phyloP scores from a whole-genome alignment of 1,139 yeast species.

The Hyphopichia burtonii region DNA sequence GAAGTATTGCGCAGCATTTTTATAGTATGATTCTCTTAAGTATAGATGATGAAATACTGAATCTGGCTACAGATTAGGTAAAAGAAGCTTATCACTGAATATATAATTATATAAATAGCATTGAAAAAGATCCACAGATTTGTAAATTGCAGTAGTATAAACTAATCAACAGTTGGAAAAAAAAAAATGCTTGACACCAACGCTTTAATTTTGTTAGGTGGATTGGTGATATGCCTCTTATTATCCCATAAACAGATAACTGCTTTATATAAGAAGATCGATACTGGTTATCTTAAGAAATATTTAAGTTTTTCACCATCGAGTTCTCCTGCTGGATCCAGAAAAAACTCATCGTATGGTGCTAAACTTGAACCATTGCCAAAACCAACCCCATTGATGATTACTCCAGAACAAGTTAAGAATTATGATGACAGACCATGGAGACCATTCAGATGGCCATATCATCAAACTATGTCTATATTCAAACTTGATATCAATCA shows the following conservation, averaged over 20 bases:
- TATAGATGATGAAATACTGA: too few relatives aligned
- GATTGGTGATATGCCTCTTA: conserved; percentile 10
- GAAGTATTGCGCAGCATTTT: background rate
- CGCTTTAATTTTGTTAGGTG: conserved; percentile 11
- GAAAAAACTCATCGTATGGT: conserved; percentile 8
- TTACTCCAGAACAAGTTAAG: conserved; percentile 66
- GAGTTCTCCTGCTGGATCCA: background rate
- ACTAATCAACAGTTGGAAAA: too few relatives aligned
- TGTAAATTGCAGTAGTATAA: too few relatives aligned
- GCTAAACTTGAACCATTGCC: conserved; percentile 27
- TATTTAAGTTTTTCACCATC: background rate
- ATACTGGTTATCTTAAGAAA: background rate
- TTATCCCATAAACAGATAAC: conserved; percentile 17
- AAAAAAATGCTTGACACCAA: background rate
- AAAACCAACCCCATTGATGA: conserved; percentile 57
- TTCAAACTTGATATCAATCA: conserved; percentile 68
- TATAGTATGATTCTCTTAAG: too few relatives aligned
- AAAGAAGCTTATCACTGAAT: background rate
- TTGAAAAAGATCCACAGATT: too few relatives aligned
- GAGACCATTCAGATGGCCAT: conserved; percentile 81
- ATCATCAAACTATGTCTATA: conserved; percentile 77
- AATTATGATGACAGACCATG: conserved; percentile 74
- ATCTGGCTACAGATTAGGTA: too few relatives aligned
- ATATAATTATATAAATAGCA: too few relatives aligned
- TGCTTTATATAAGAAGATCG: conserved; percentile 3